Evolutionary conservation across 768 basidiomycete species (phyloP).

Genomic region (Lentinula edodes): DNA sequence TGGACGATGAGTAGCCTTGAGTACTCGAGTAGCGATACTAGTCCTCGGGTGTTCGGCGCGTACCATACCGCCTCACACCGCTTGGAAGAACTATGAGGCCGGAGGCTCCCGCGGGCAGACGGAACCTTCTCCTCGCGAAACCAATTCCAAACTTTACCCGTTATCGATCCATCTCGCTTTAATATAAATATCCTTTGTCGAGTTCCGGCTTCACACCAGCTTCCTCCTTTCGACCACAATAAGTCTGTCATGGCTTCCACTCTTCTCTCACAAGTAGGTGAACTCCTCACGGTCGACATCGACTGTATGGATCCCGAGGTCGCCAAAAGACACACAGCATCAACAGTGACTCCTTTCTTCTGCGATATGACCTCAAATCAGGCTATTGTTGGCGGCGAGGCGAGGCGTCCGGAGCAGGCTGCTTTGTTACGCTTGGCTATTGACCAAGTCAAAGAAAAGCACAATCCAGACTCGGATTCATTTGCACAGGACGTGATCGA

Average conservation of each 20-base stretch:
- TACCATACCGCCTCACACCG: not conserved
- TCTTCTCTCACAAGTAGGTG: conserved; percentile 33
- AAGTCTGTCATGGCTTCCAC: conserved; percentile 7
- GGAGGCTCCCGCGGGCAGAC: not conserved
- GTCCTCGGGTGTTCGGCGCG: not conserved
- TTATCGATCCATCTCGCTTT: not conserved
- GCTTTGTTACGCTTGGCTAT: conserved; percentile 28
- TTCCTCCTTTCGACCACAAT: not conserved
- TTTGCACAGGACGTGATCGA: conserved; percentile 31
- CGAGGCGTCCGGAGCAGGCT: conserved; percentile 23
- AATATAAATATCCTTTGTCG: not conserved
- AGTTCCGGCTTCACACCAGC: too few relatives aligned
- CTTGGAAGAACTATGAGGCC: not conserved
- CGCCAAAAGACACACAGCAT: conserved; percentile 25
- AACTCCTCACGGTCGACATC: conserved; percentile 33
- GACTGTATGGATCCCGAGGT: conserved; percentile 44
- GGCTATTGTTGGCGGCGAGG: conserved; percentile 34
- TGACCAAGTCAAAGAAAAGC: conserved; percentile 17
- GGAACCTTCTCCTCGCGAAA: not conserved
- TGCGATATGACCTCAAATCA: conserved; percentile 48
- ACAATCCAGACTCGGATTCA: conserved; percentile 12
- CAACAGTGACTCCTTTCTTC: conserved; percentile 20
- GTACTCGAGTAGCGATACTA: not conserved
- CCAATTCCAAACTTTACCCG: not conserved
- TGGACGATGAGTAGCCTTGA: too few relatives aligned